Percentiles rank a stretch among this genome's conserved stretches.
phyloP scores from a whole-genome alignment of 305 asterid species.

The Solanum hybrid region DNA sequence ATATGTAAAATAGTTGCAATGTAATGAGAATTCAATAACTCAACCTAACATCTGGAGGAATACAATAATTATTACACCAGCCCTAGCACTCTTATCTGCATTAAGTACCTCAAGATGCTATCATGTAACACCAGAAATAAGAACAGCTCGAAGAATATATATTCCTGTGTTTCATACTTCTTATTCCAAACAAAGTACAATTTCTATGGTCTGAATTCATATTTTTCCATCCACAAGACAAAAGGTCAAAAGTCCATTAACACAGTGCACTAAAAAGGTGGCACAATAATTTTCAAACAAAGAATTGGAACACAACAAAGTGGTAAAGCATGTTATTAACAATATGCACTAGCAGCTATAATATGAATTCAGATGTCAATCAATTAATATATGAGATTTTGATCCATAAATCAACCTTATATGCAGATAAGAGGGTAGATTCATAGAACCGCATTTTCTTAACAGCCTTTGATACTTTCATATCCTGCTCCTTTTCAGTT shows the following conservation, averaged over 20 bases:
- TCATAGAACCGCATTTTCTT: conserved; percentile 72
- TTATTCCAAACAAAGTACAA: neutral
- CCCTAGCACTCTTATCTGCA: neutral
- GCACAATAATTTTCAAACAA: neutral
- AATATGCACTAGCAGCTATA: neutral
- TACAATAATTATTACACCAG: neutral
- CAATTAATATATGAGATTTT: neutral
- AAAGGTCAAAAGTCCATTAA: neutral
- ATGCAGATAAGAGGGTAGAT: conserved; percentile 63
- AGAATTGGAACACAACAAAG: neutral
- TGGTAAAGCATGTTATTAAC: neutral
- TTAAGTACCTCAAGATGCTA: neutral
- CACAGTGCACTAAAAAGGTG: neutral
- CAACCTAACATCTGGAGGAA: neutral
- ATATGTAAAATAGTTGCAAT: neutral
- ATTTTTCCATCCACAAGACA: neutral
- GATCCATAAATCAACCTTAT: conserved; percentile 48
- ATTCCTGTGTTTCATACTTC: neutral
- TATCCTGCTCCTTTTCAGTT: conserved; percentile 84
- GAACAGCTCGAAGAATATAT: neutral
- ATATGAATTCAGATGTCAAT: neutral
- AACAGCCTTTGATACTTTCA: conserved; percentile 80
- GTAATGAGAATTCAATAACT: neutral
- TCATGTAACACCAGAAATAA: neutral
- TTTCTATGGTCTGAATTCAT: neutral